phyloP scores from a whole-genome alignment of 108 stramenopile species.

The Conticribra weissflogii region DNA sequence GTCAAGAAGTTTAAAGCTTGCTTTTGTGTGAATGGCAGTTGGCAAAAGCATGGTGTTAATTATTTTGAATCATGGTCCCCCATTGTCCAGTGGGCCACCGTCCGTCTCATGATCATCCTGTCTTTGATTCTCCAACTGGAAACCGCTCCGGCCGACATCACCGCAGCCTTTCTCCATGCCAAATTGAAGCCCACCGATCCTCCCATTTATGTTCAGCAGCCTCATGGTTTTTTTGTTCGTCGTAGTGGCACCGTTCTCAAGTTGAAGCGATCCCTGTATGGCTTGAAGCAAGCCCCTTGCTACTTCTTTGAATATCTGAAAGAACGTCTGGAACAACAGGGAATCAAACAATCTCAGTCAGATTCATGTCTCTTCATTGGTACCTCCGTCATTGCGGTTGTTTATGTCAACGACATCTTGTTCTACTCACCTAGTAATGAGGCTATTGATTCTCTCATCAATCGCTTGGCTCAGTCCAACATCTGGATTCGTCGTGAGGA shows the following conservation, averaged over 20 bases:
- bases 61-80: constrained; percentile 33
- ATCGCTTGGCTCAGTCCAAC: background rate
- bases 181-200: constrained; percentile 16
- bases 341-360: constrained; percentile 15
- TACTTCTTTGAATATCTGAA: constrained; percentile 40
- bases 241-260: constrained; percentile 5
- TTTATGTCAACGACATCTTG: constrained; percentile 4
- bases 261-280: constrained; percentile 39
- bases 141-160: constrained; percentile 16
- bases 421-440: background rate
- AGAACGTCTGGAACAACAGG: constrained; percentile 7
- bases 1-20: constrained; percentile 47
- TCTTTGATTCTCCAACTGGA: background rate
- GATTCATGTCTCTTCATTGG: constrained; percentile 53
- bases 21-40: constrained; percentile 42
- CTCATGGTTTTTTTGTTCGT: constrained; percentile 16
- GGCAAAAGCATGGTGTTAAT: constrained; percentile 37
- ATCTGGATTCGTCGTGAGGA: constrained; percentile 2
- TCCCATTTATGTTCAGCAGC: constrained; percentile 36
- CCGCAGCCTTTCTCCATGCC: constrained; percentile 50
- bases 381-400: constrained; percentile 18
- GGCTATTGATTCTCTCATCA: constrained; percentile 4
- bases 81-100: constrained; percentile 12
- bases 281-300: constrained; percentile 22
- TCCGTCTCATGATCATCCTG: constrained; percentile 7